Conservation (phyloP, 805 yeast genomes). For the Ogataea methanolica region DNA sequence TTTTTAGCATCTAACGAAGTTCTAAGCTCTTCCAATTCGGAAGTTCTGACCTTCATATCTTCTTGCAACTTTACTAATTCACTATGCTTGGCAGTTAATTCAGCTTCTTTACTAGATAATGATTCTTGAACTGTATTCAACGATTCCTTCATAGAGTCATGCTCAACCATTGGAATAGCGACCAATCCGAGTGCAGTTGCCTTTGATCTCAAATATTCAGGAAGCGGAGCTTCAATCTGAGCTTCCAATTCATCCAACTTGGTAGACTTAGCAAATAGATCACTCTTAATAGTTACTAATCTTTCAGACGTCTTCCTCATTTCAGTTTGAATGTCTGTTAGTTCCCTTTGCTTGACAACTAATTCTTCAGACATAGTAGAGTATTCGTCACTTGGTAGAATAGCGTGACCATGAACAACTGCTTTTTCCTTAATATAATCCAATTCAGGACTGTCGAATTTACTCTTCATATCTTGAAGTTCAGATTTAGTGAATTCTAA, state of each 20-base stretch:
- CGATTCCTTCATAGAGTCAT: constrained; percentile 13
- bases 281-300: constrained; percentile 4
- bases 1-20: neutral
- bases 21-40: neutral
- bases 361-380: neutral
- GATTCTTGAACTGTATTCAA: no score
- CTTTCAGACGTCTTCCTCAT: neutral
- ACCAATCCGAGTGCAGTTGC: constrained; percentile 17
- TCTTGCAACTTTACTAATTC: neutral
- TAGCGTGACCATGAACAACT: constrained; percentile 1
- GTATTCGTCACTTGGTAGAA: constrained; percentile 3
- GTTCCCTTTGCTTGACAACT: neutral
- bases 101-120: neutral
- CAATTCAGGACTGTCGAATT: constrained; percentile 5
- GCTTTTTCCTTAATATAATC: constrained; percentile 9
- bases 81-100: neutral
- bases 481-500: neutral
- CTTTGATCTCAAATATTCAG: constrained; percentile 5
- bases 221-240: constrained; percentile 5
- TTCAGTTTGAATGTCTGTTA: constrained; percentile 1
- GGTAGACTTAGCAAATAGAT: neutral
- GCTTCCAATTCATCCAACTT: constrained; percentile 1
- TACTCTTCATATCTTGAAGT: neutral
- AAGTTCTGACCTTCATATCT: neutral
- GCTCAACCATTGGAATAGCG: constrained; percentile 21